Conservation (phyloP, 805 yeast genomes). For the Pichia californica region DNA sequence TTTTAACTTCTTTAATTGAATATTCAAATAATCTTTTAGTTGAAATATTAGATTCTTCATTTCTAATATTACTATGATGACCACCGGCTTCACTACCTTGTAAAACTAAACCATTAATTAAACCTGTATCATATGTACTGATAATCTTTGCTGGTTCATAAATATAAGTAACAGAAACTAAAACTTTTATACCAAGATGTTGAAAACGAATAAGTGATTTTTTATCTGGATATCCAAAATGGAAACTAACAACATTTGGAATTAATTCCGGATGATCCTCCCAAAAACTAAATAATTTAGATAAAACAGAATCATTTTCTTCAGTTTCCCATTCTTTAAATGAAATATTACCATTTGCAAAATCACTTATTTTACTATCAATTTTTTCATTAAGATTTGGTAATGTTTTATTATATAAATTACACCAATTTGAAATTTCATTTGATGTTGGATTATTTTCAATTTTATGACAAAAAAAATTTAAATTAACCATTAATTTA, state of each 20-base stretch:
- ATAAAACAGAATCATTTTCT: background rate
- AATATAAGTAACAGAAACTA: background rate
- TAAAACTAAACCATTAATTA: background rate
- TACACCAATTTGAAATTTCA: background rate
- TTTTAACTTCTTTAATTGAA: background rate
- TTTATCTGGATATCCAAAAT: background rate
- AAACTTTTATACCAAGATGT: background rate
- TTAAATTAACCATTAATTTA: background rate
- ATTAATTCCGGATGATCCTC: background rate
- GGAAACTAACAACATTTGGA: background rate
- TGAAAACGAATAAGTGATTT: background rate
- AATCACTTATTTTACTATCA: background rate
- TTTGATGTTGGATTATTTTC: background rate
- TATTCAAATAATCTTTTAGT: background rate
- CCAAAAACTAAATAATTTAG: background rate
- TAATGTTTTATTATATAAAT: background rate
- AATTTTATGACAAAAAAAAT: background rate
- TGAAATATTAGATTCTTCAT: background rate
- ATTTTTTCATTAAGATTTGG: background rate
- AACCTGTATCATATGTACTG: background rate
- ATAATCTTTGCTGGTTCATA: background rate
- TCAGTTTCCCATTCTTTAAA: background rate
- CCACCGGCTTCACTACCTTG: slow-evolving; percentile 1
- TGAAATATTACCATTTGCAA: background rate
- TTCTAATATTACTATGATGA: background rate